Evolutionary conservation across 2,329 filamentous ascomycete genomes (phyloP).

Genomic region (Dactylonectria estremocensis): DNA sequence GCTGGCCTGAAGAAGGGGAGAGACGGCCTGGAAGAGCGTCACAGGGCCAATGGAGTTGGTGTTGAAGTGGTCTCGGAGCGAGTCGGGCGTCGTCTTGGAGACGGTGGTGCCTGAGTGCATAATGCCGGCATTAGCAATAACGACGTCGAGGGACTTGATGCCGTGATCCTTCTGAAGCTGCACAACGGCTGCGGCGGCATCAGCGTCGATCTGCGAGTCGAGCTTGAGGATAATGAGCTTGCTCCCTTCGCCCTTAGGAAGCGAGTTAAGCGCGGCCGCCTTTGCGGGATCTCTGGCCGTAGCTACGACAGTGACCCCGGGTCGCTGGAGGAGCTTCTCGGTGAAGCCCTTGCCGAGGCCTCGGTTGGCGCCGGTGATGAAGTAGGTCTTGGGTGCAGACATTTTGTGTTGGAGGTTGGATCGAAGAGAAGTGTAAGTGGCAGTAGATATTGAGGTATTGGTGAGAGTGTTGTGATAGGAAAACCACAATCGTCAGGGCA

Average conservation of each 20-base stretch:
- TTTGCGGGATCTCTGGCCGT: not conserved
- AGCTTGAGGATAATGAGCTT: slow-evolving; percentile 10
- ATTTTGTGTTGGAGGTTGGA: not conserved
- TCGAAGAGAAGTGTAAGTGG: not conserved
- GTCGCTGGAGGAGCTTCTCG: slow-evolving; percentile 59
- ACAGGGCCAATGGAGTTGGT: slow-evolving; percentile 11
- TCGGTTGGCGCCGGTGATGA: slow-evolving; percentile 58
- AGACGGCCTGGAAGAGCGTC: slow-evolving; percentile 11
- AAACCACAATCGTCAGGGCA: not conserved
- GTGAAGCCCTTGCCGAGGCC: slow-evolving; percentile 58
- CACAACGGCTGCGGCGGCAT: not conserved
- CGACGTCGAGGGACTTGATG: slow-evolving; percentile 6
- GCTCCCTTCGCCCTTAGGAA: slow-evolving; percentile 6
- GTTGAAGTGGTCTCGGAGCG: not conserved
- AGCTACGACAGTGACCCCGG: slow-evolving; percentile 54
- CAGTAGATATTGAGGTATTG: not conserved
- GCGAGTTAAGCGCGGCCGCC: not conserved
- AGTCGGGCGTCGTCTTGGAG: not conserved
- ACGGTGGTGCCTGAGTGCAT: not conserved
- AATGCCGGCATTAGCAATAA: slow-evolving; percentile 8
- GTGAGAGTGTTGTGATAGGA: not conserved
- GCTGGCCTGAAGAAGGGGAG: slow-evolving; percentile 13
- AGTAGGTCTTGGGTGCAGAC: not conserved
- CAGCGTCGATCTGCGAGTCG: not conserved
- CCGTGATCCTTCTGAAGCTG: slow-evolving; percentile 2